A percentile compares a stretch with the other conserved stretches of the same genome.
Evolutionary conservation across 177 flowering plant genomes (phyloP).

Genomic region (Telopea speciosissima): DNA sequence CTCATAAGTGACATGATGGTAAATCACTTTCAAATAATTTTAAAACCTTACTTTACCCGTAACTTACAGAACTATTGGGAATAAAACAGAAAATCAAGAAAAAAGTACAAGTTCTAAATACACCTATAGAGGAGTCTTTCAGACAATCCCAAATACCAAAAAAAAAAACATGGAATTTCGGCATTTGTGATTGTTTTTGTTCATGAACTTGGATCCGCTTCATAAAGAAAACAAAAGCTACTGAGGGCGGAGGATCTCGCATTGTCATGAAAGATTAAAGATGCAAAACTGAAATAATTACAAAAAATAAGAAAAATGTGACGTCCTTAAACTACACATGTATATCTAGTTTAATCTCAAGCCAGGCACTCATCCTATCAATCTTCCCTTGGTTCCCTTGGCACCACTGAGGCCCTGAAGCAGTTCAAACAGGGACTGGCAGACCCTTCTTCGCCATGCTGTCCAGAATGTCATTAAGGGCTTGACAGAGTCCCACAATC

Average conservation of each 20-base stretch:
- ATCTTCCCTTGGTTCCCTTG: background rate
- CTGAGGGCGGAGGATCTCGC: background rate
- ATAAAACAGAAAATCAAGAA: too few species aligned
- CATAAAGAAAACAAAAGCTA: background rate
- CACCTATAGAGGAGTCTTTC: too few species aligned
- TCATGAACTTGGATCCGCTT: background rate
- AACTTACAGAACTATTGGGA: too few species aligned
- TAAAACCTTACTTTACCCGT: too few species aligned
- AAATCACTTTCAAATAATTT: too few species aligned
- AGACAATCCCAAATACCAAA: too few species aligned
- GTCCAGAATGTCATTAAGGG: conserved; percentile 82
- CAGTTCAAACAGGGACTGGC: conserved; percentile 55
- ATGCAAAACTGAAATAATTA: background rate
- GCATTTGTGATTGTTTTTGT: too few species aligned
- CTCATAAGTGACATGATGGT: too few species aligned
- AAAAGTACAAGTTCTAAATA: too few species aligned
- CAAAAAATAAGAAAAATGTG: background rate
- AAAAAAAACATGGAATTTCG: too few species aligned
- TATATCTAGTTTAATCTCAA: background rate
- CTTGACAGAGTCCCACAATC: conserved; percentile 92
- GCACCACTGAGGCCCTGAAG: too few species aligned
- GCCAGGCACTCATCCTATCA: background rate
- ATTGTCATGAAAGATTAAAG: background rate
- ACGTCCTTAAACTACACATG: background rate
- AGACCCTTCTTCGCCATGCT: conserved; percentile 91